phyloP scores from a whole-genome alignment of 108 stramenopile species.

The Chaetoceros muelleri region DNA sequence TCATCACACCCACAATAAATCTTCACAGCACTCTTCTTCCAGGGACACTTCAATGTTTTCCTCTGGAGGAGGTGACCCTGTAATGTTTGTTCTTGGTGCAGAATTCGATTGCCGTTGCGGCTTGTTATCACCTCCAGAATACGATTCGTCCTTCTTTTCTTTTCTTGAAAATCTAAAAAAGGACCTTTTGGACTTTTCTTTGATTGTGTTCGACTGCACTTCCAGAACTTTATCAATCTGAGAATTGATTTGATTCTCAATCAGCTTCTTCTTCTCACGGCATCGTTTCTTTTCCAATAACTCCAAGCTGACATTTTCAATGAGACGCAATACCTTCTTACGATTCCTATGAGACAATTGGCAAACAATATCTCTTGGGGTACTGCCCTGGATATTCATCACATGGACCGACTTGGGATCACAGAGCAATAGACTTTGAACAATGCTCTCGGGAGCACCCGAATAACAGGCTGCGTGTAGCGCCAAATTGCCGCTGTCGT shows the following conservation, averaged over 20 bases:
- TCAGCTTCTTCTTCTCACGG: neutral
- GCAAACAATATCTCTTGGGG: constrained; percentile 60
- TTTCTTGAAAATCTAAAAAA: neutral
- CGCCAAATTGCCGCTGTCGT: constrained; percentile 70
- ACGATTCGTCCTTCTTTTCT: no score
- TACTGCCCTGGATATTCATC: constrained; percentile 63
- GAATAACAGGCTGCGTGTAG: constrained; percentile 78
- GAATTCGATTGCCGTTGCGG: neutral
- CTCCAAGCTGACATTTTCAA: constrained; percentile 11
- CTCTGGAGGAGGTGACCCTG: neutral
- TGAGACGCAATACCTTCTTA: constrained; percentile 25
- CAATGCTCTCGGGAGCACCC: constrained; percentile 39
- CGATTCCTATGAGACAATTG: constrained; percentile 64
- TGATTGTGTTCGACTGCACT: neutral
- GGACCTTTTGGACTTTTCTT: neutral
- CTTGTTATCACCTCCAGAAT: neutral
- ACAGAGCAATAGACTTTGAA: constrained; percentile 38
- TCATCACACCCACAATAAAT: no score
- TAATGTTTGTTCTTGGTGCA: neutral
- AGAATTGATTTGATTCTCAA: neutral
- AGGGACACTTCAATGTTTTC: neutral
- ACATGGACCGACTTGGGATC: constrained; percentile 59
- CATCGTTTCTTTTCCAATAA: neutral
- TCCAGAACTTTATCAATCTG: neutral
- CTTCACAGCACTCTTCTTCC: no score